These are phyloP conservation scores for Zymoseptoria brevis DNA, from an alignment of 2,329 filamentous ascomycete species.

Conservation along the genomic window DNA sequence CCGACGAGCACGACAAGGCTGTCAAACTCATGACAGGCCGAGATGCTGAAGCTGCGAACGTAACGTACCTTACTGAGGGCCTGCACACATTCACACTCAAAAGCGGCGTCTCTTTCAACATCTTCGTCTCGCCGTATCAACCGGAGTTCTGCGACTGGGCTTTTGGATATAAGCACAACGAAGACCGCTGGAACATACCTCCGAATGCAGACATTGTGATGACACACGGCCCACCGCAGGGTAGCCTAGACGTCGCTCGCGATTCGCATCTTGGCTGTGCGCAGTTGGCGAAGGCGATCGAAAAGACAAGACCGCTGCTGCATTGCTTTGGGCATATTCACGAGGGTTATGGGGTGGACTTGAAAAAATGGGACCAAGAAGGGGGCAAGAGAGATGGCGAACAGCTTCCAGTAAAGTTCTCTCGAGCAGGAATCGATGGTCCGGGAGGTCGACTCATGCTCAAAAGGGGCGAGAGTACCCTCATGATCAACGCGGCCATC, in stretches of 20 bases:
- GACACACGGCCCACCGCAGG: slow-evolving; percentile 34
- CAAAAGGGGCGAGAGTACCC: slow-evolving; percentile 42
- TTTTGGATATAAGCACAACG: slow-evolving; percentile 46
- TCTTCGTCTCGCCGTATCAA: slow-evolving; percentile 48
- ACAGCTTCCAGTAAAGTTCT: neutral
- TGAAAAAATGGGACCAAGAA: slow-evolving; percentile 45
- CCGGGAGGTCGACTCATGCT: neutral
- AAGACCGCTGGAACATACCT: slow-evolving; percentile 29
- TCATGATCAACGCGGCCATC: slow-evolving; percentile 53
- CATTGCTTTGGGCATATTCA: slow-evolving; percentile 56
- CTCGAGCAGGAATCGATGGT: neutral
- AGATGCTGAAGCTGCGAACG: slow-evolving; percentile 35
- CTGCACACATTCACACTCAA: slow-evolving; percentile 37
- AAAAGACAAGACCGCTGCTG: slow-evolving; percentile 37
- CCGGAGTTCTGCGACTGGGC: slow-evolving; percentile 37
- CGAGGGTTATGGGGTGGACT: slow-evolving; percentile 50
- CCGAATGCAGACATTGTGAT: slow-evolving; percentile 32
- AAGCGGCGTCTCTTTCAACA: slow-evolving; percentile 42
- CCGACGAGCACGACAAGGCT: slow-evolving; percentile 5
- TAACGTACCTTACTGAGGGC: slow-evolving; percentile 49
- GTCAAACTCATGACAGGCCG: slow-evolving; percentile 9
- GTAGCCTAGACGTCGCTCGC: slow-evolving; percentile 21
- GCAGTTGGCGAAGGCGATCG: slow-evolving; percentile 41
- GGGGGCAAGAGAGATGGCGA: slow-evolving; percentile 9
- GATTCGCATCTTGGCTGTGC: slow-evolving; percentile 34